Evolutionary conservation across 805 yeast species (phyloP).

Genomic region (Ogataea pini): DNA sequence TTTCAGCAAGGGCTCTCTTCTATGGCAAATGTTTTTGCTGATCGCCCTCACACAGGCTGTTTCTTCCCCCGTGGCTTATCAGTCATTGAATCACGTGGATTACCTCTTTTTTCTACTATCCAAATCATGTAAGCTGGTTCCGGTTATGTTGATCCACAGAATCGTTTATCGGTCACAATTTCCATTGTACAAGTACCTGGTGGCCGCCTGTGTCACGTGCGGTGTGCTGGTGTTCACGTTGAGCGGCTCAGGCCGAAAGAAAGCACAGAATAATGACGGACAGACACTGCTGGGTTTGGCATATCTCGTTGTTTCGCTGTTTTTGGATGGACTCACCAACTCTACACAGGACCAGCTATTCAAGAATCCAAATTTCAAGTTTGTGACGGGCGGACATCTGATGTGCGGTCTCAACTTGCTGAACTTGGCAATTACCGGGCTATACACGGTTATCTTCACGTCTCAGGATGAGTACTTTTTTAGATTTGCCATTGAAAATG

Average conservation of each 20-base stretch:
- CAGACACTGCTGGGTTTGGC: slow-evolving; percentile 55
- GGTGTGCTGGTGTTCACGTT: slow-evolving; percentile 82
- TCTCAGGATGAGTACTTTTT: slow-evolving; percentile 52
- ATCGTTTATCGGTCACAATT: slow-evolving; percentile 67
- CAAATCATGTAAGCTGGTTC: slow-evolving; percentile 90
- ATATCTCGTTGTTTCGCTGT: slow-evolving; percentile 59
- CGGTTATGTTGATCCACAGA: slow-evolving; percentile 86
- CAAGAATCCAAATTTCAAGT: slow-evolving; percentile 39
- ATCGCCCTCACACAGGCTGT: slow-evolving; percentile 76
- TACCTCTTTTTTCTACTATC: slow-evolving; percentile 83
- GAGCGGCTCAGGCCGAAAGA: slow-evolving; percentile 27
- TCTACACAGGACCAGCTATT: slow-evolving; percentile 90
- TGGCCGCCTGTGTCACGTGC: slow-evolving; percentile 72
- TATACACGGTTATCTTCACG: slow-evolving; percentile 48
- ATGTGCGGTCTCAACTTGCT: slow-evolving; percentile 68
- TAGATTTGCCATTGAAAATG: slow-evolving; percentile 44
- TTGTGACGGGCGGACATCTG: slow-evolving; percentile 79
- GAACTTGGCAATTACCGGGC: slow-evolving; percentile 47
- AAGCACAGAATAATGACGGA: slow-evolving; percentile 41
- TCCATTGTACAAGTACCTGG: slow-evolving; percentile 73
- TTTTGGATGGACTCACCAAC: slow-evolving; percentile 90
- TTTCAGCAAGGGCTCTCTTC: slow-evolving; percentile 33
- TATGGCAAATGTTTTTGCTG: slow-evolving; percentile 41
- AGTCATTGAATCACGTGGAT: slow-evolving; percentile 78
- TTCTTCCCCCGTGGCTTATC: slow-evolving; percentile 80